phyloP scores from a whole-genome alignment of 345 rosid genomes.

The Arabis alpina region DNA sequence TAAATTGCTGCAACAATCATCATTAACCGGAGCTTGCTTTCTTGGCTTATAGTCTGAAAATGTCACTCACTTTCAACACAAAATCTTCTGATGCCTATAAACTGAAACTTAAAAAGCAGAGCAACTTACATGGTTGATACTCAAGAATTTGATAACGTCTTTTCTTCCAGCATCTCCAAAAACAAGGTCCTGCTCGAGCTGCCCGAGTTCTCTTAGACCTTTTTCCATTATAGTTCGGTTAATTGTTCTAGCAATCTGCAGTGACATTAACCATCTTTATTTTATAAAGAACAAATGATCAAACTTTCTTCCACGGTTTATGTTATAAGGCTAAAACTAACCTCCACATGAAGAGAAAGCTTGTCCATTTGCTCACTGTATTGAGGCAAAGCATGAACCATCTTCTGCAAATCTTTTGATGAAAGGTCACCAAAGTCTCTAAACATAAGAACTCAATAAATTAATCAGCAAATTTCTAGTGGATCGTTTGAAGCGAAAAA shows the following conservation, averaged over 20 bases:
- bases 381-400: conserved; percentile 98
- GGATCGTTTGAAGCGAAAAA: conserved; percentile 25
- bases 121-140: conserved; percentile 60
- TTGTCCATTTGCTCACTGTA: conserved; percentile 98
- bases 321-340: conserved; percentile 42
- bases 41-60: conserved; percentile 79
- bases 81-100: not conserved
- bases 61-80: conserved; percentile 9
- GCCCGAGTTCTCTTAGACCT: conserved; percentile 85
- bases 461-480: conserved; percentile 4
- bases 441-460: conserved; percentile 29
- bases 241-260: conserved; percentile 94
- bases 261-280: conserved; percentile 28
- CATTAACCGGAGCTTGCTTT: conserved; percentile 91
- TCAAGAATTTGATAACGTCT: conserved; percentile 83
- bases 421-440: conserved; percentile 88
- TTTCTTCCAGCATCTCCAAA: conserved; percentile 98
- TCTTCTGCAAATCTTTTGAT: conserved; percentile 87
- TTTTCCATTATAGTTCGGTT: conserved; percentile 76
- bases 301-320: conserved; percentile 19
- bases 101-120: conserved; percentile 9
- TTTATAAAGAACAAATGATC: conserved; percentile 12
- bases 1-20: conserved; percentile 88
- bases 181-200: conserved; percentile 94
- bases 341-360: conserved; percentile 99